A percentile compares a stretch with the other conserved stretches of the same genome.
These are phyloP conservation scores for Zasmidium citrigriseum DNA, from an alignment of 2,329 filamentous ascomycete species.

Conservation along the genomic window DNA sequence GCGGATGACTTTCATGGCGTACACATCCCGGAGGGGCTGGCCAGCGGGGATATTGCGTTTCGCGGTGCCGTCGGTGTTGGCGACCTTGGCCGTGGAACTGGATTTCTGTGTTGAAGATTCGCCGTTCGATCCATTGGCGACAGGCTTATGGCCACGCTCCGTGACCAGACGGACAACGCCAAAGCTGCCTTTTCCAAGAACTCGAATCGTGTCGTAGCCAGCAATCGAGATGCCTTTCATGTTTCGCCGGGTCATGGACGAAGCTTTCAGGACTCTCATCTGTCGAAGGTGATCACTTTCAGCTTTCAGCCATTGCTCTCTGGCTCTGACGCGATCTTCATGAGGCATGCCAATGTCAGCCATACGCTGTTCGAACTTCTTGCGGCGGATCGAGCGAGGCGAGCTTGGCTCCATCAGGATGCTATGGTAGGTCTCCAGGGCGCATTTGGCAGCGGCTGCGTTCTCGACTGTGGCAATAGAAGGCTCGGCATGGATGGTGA, in stretches of 20 bases:
- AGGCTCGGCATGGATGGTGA: conserved; percentile 30
- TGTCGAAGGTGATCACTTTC: conserved; percentile 78
- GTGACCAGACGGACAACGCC: conserved; percentile 85
- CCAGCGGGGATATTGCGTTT: conserved; percentile 29
- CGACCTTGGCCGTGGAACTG: conserved; percentile 18
- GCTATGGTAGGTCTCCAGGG: conserved; percentile 79
- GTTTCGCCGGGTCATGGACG: conserved; percentile 51
- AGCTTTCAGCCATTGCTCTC: conserved; percentile 61
- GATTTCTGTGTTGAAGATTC: too few relatives aligned
- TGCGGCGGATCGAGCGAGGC: conserved; percentile 62
- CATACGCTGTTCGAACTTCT: conserved; percentile 65
- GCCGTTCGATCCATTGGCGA: not conserved
- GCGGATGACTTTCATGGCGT: conserved; percentile 95
- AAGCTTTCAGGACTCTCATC: conserved; percentile 67
- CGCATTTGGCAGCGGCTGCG: conserved; percentile 79
- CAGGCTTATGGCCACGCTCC: conserved; percentile 44
- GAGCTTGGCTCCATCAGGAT: conserved; percentile 56
- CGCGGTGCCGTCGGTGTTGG: conserved; percentile 28
- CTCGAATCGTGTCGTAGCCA: conserved; percentile 77
- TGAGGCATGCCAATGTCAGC: conserved; percentile 56
- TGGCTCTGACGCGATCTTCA: conserved; percentile 57
- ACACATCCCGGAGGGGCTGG: conserved; percentile 61
- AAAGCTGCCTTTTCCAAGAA: conserved; percentile 92
- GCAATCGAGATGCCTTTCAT: conserved; percentile 56
- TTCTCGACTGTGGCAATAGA: conserved; percentile 69